Evolutionary conservation across 306 rosid genomes (phyloP).

Genomic region (Medicago ruthenica): DNA sequence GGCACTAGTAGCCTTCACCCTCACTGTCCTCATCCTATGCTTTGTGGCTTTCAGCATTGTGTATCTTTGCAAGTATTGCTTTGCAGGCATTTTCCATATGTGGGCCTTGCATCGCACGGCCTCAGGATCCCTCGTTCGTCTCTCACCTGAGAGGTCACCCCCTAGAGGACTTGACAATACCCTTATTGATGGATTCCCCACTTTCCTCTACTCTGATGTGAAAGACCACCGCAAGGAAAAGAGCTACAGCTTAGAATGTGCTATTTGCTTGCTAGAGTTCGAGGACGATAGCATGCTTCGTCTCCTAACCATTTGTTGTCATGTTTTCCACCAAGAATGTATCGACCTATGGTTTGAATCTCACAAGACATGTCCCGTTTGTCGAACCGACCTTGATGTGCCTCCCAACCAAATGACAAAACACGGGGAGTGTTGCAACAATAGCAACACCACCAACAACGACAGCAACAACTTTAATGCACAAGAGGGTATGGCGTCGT

Average conservation of each 20-base stretch:
- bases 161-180: slow-evolving; percentile 59
- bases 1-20: slow-evolving; percentile 49
- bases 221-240: slow-evolving; percentile 58
- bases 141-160: slow-evolving; percentile 24
- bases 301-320: slow-evolving; percentile 61
- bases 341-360: slow-evolving; percentile 76
- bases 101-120: slow-evolving; percentile 50
- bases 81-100: slow-evolving; percentile 34
- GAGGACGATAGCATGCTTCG: slow-evolving; percentile 65
- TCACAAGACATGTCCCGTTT: slow-evolving; percentile 80
- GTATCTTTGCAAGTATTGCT: slow-evolving; percentile 56
- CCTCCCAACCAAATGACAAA: slow-evolving; percentile 22
- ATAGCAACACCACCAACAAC: no score
- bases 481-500: background rate
- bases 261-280: slow-evolving; percentile 73
- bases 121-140: slow-evolving; percentile 38
- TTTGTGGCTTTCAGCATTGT: slow-evolving; percentile 55
- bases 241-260: slow-evolving; percentile 57
- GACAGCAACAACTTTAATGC: background rate
- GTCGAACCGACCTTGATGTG: slow-evolving; percentile 61
- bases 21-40: slow-evolving; percentile 53
- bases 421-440: background rate
- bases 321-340: slow-evolving; percentile 81
- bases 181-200: slow-evolving; percentile 57
- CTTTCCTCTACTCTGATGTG: slow-evolving; percentile 58